These are phyloP conservation scores for Phytophthora palmivora DNA, from an alignment of 352 stramenopile species.

Conservation along the genomic window DNA sequence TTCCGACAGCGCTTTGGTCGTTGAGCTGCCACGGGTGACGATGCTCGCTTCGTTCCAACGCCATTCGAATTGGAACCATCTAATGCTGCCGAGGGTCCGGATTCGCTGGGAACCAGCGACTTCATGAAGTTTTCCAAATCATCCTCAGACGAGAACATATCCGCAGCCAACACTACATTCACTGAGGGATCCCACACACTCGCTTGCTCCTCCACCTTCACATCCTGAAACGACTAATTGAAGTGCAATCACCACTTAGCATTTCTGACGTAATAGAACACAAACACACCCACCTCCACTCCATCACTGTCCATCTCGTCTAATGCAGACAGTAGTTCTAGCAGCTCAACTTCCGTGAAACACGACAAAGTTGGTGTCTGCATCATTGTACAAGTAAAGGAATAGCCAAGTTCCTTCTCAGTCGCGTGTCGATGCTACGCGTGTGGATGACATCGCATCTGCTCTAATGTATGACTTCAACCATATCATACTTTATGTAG, in stretches of 20 bases:
- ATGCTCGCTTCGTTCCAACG: slow-evolving; percentile 11
- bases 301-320: neutral
- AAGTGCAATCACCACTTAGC: neutral
- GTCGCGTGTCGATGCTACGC: slow-evolving; percentile 7
- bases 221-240: slow-evolving; percentile 1
- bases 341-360: slow-evolving; percentile 57
- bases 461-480: no score
- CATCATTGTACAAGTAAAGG: slow-evolving; percentile 6
- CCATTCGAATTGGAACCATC: no score
- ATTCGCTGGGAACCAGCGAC: slow-evolving; percentile 1
- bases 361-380: slow-evolving; percentile 10
- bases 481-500: no score
- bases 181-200: slow-evolving; percentile 8
- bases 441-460: slow-evolving; percentile 27
- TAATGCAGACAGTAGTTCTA: slow-evolving; percentile 46
- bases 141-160: slow-evolving; percentile 14
- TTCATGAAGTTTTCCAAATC: slow-evolving; percentile 26
- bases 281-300: slow-evolving; percentile 1
- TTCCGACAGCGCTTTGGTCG: slow-evolving; percentile 39
- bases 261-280: neutral
- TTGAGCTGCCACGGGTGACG: neutral
- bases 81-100: neutral
- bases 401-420: slow-evolving; percentile 7
- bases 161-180: slow-evolving; percentile 18
- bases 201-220: slow-evolving; percentile 12